Evolutionary conservation across 176 grass and related monocot genomes (phyloP).

Genomic region (Lolium multiflorum): DNA sequence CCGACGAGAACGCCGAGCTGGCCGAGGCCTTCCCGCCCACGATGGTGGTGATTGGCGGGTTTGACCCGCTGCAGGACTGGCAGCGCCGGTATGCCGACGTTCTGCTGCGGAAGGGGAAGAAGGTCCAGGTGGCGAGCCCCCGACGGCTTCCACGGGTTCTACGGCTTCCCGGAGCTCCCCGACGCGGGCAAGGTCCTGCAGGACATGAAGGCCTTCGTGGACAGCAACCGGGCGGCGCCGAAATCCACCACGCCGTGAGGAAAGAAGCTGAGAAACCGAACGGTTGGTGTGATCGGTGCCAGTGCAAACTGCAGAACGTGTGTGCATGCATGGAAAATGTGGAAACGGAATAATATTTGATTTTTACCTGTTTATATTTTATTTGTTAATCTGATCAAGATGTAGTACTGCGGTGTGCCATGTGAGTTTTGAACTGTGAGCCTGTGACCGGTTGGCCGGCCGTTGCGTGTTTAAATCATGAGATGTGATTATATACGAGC

Average conservation of each 20-base stretch:
- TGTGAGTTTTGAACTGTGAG: too few relatives aligned
- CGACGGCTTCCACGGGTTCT: constrained; percentile 59
- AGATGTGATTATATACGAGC: too few relatives aligned
- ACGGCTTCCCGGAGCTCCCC: constrained; percentile 39
- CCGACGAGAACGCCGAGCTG: constrained; percentile 40
- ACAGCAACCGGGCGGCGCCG: background rate
- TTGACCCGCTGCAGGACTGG: constrained; percentile 54
- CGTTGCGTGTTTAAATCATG: too few relatives aligned
- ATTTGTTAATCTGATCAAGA: too few relatives aligned
- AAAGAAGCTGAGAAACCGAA: background rate
- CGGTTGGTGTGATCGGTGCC: too few relatives aligned
- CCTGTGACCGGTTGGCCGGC: too few relatives aligned
- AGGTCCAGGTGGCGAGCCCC: constrained; percentile 34
- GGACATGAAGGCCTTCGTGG: constrained; percentile 58
- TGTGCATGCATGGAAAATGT: too few relatives aligned
- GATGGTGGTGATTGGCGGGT: constrained; percentile 43
- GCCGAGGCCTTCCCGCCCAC: constrained; percentile 42
- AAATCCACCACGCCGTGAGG: background rate
- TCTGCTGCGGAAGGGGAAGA: constrained; percentile 16
- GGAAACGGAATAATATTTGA: too few relatives aligned
- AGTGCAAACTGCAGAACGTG: too few relatives aligned
- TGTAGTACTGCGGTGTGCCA: too few relatives aligned
- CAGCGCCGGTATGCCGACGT: constrained; percentile 47
- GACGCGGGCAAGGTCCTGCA: constrained; percentile 31
- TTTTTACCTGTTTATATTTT: too few relatives aligned